phyloP scores from a whole-genome alignment of 2,329 filamentous ascomycete species.

The Xylariaceae sp. region DNA sequence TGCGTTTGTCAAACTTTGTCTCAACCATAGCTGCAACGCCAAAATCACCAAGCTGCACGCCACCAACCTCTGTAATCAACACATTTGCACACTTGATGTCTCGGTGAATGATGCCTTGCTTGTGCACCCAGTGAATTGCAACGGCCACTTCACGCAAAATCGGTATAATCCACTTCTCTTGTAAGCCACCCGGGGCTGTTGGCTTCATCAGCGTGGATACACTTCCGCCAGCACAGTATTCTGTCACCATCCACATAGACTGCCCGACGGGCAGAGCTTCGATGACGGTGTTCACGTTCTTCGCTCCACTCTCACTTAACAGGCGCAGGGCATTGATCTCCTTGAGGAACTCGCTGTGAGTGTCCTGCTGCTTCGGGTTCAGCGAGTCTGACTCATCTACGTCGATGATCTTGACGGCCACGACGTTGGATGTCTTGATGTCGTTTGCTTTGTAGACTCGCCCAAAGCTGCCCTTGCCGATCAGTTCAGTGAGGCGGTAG shows the following conservation, averaged over 20 bases:
- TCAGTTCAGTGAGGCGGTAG: constrained; percentile 66
- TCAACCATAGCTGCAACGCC: constrained; percentile 76
- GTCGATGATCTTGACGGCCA: constrained; percentile 78
- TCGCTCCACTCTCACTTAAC: constrained; percentile 66
- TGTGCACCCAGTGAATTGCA: constrained; percentile 62
- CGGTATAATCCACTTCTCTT: constrained; percentile 65
- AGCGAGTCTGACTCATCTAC: constrained; percentile 70
- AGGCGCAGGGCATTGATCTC: constrained; percentile 65
- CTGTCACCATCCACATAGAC: constrained; percentile 82
- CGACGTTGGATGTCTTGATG: constrained; percentile 45
- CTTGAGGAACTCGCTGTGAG: constrained; percentile 64
- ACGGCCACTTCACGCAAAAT: constrained; percentile 62
- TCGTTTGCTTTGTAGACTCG: constrained; percentile 63
- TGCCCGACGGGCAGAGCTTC: constrained; percentile 72
- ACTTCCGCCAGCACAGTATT: constrained; percentile 81
- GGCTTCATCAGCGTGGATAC: constrained; percentile 68
- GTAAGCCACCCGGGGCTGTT: constrained; percentile 58
- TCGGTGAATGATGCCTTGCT: constrained; percentile 63
- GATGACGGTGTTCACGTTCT: constrained; percentile 76
- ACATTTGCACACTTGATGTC: constrained; percentile 77
- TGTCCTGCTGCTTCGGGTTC: constrained; percentile 59
- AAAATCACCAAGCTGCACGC: constrained; percentile 79
- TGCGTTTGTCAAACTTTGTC: constrained; percentile 68
- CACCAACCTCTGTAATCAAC: constrained; percentile 68
- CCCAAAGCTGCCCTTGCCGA: constrained; percentile 70